Conservation (phyloP, 306 rosid species). For the cucumber (Cucumis sativus) region DNA sequence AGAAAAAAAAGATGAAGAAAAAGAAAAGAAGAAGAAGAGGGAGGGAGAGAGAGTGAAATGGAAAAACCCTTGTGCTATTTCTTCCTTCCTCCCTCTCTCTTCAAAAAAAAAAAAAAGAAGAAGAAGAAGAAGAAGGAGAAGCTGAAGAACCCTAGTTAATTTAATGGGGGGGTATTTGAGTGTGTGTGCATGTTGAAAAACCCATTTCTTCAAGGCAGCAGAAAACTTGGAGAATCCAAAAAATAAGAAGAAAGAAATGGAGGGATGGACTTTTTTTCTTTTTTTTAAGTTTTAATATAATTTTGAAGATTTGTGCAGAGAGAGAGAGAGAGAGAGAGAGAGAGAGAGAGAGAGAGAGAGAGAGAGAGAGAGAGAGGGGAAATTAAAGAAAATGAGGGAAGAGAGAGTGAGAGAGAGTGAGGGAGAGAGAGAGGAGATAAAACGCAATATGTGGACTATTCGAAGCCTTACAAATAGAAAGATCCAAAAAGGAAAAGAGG, state of each 20-base stretch:
- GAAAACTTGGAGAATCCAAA: conserved; percentile 9
- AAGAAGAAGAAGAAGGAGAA: conserved; percentile 15
- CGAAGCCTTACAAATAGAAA: conserved; percentile 78
- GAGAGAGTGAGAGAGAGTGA: background rate
- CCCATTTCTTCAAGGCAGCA: background rate
- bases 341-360: too few species aligned
- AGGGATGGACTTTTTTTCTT: background rate
- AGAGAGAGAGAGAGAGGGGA: background rate
- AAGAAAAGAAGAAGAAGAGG: conserved; percentile 22
- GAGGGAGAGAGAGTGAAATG: background rate
- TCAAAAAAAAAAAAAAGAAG: conserved; percentile 9
- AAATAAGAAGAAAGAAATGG: background rate
- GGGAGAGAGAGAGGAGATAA: conserved; percentile 26
- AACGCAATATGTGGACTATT: conserved; percentile 65
- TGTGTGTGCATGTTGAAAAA: conserved; percentile 39
- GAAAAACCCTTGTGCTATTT: background rate
- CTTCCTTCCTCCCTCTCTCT: conserved; percentile 25
- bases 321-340: background rate
- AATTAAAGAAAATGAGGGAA: conserved; percentile 23
- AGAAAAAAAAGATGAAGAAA: background rate
- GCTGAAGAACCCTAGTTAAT: conserved; percentile 50
- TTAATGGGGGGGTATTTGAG: background rate
- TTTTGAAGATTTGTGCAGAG: background rate
- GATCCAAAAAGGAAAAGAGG: conserved; percentile 49
- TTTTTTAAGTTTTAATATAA: background rate